Percentiles rank a stretch among this genome's conserved stretches.
Evolutionary conservation across 306 rosid species (phyloP).

Genomic region (Dalbergia cochinchinensis): DNA sequence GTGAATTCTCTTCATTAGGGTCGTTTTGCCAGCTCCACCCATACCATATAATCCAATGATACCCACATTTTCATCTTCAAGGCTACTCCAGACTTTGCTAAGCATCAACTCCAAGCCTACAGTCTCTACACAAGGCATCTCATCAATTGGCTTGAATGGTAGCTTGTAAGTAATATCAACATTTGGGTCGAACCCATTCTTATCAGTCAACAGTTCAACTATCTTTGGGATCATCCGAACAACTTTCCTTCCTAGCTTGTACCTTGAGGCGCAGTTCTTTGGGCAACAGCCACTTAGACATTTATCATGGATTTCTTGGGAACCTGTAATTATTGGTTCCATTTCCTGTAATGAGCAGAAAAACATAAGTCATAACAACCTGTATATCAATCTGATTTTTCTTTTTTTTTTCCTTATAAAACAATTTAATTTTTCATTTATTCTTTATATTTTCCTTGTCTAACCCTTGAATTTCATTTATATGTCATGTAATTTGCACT

Average conservation of each 20-base stretch:
- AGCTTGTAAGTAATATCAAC: neutral
- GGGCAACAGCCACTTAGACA: constrained; percentile 9
- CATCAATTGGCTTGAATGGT: neutral
- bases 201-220: neutral
- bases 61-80: constrained; percentile 36
- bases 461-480: too few species aligned
- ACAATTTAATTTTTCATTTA: too few species aligned
- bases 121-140: constrained; percentile 17
- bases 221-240: neutral
- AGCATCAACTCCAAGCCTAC: constrained; percentile 38
- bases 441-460: too few species aligned
- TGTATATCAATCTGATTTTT: too few species aligned
- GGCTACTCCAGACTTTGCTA: neutral
- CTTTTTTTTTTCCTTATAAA: too few species aligned
- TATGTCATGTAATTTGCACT: too few species aligned
- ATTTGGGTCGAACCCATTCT: neutral
- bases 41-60: constrained; percentile 51
- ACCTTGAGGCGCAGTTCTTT: constrained; percentile 26
- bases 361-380: too few species aligned
- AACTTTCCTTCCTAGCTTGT: constrained; percentile 23
- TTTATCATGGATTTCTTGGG: constrained; percentile 4
- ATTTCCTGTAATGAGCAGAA: neutral
- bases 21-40: constrained; percentile 41
- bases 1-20: constrained; percentile 29
- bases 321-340: neutral